A percentile compares a stretch with the other conserved stretches of the same genome.
Evolutionary conservation across 1,139 yeast species (phyloP).

Genomic region (Yarrowia galli): DNA sequence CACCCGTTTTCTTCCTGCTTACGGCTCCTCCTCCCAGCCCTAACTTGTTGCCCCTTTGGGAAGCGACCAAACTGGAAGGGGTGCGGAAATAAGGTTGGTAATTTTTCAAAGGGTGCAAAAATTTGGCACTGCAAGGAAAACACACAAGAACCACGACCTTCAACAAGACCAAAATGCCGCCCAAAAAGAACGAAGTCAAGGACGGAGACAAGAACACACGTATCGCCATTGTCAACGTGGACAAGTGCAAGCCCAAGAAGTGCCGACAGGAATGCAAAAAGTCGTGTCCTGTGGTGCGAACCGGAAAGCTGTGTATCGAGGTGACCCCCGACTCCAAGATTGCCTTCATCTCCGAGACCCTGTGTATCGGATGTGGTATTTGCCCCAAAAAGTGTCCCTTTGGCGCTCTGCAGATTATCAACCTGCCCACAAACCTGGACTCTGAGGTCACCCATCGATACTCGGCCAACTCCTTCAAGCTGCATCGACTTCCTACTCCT

Average conservation of each 20-base stretch:
- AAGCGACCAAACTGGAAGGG: slow-evolving; percentile 8
- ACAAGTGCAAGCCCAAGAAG: slow-evolving; percentile 96
- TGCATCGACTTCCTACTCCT: slow-evolving; percentile 96
- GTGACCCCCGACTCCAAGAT: slow-evolving; percentile 89
- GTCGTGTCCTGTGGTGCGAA: slow-evolving; percentile 95
- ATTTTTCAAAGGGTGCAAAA: slow-evolving; percentile 30
- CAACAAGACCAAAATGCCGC: slow-evolving; percentile 21
- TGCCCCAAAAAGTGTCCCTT: slow-evolving; percentile 98
- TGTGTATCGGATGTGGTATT: slow-evolving; percentile 99
- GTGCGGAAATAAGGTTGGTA: slow-evolving; percentile 5
- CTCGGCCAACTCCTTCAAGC: slow-evolving; percentile 95
- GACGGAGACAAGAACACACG: slow-evolving; percentile 41
- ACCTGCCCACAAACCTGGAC: slow-evolving; percentile 93
- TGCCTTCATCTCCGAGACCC: slow-evolving; percentile 92
- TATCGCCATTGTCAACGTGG: slow-evolving; percentile 91
- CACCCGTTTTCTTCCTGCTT: background rate
- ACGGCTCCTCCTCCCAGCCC: background rate
- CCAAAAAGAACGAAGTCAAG: slow-evolving; percentile 37
- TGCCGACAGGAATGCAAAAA: slow-evolving; percentile 98
- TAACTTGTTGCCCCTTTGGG: slow-evolving; percentile 7
- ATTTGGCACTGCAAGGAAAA: background rate
- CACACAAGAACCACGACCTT: background rate
- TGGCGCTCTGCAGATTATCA: slow-evolving; percentile 94
- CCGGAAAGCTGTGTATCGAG: slow-evolving; percentile 97
- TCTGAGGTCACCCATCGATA: slow-evolving; percentile 94